Base-by-base conservation (phyloP, 2,329 filamentous ascomycete species). In the Pyrenophora teres region DNA sequence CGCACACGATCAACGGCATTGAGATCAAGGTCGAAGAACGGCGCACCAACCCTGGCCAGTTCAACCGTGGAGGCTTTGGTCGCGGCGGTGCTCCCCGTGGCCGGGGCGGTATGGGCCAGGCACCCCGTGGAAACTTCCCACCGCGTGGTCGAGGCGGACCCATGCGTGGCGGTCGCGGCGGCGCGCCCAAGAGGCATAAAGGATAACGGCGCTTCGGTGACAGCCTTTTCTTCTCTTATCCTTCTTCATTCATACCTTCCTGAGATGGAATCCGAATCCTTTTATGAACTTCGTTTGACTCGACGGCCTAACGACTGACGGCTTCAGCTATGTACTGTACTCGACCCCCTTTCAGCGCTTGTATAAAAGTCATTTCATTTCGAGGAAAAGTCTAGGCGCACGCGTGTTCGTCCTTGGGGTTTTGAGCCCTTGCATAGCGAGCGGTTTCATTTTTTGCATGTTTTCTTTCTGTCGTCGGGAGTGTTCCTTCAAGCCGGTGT, bases 1-100 rank as follows among this genome's bases (percentile, higher is more conserved):
- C 93, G 31, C 91, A 96, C 77, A 83, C 83, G 38, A 84, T 99
- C 58, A 90, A 88, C 65, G 88, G 86, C 63, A 88, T 96, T 75
- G 87, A 85, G 67, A 88, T 99, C 65, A 81, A 85, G 56, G 89
- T 99, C 50, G 94, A 97, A 78, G 90, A 93, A 72, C 92, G 94
- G 58, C 90, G 91, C 61, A 85, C 88, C 37, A 74, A 74, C 49
- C 72, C 75, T 12, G 64, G 70, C 58, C 57, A 67, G 56, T 61
- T 71, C 36, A 52, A 52, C 66, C 57, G 68, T 63, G 44, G 73
- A 63, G 67, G 64, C 59, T 66, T 71, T 64, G 50, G 72, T 67
- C 63, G 77, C 67, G 64, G 77, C 42, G 75, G 76, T 44, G 73
- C 76, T 54, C 72, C 71, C 46, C 74, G 76, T 50, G 88, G 87